Conservation (phyloP, 495 filamentous ascomycete genomes). For the Aspergillus bertholletiae region DNA sequence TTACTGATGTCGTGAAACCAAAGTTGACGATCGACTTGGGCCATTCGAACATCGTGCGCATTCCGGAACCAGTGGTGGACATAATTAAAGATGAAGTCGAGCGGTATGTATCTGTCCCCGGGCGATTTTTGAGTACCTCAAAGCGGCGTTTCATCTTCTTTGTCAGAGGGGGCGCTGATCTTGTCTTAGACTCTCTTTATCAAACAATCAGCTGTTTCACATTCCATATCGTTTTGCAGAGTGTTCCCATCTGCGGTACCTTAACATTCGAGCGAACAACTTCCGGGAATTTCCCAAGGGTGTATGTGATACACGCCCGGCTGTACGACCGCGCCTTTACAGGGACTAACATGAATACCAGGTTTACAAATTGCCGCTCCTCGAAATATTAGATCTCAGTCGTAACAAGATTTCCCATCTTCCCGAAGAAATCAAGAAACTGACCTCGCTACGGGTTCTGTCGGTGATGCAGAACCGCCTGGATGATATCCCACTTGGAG, state of each 20-base stretch:
- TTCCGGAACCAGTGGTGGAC: constrained; percentile 88
- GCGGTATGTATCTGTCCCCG: constrained; percentile 53
- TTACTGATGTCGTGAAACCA: constrained; percentile 65
- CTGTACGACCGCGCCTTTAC: constrained; percentile 14
- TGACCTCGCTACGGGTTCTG: constrained; percentile 73
- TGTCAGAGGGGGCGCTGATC: constrained; percentile 11
- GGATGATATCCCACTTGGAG: constrained; percentile 71
- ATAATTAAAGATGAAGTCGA: constrained; percentile 91
- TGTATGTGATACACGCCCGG: constrained; percentile 48
- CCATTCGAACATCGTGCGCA: constrained; percentile 70
- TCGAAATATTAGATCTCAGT: constrained; percentile 91
- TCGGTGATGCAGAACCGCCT: constrained; percentile 83
- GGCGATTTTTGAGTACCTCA: background rate
- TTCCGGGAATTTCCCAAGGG: constrained; percentile 84
- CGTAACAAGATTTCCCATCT: constrained; percentile 75
- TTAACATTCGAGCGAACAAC: constrained; percentile 88
- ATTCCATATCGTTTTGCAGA: constrained; percentile 80
- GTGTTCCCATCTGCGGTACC: constrained; percentile 83
- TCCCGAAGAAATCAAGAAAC: constrained; percentile 72
- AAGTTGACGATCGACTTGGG: constrained; percentile 88
- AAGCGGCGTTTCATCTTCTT: background rate
- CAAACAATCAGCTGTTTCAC: constrained; percentile 78
- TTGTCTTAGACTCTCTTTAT: constrained; percentile 71
- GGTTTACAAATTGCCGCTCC: constrained; percentile 77
- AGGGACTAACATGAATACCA: constrained; percentile 26